Evolutionary conservation across 2,329 filamentous ascomycete species (phyloP).

Genomic region (Bipolaris oryzae): DNA sequence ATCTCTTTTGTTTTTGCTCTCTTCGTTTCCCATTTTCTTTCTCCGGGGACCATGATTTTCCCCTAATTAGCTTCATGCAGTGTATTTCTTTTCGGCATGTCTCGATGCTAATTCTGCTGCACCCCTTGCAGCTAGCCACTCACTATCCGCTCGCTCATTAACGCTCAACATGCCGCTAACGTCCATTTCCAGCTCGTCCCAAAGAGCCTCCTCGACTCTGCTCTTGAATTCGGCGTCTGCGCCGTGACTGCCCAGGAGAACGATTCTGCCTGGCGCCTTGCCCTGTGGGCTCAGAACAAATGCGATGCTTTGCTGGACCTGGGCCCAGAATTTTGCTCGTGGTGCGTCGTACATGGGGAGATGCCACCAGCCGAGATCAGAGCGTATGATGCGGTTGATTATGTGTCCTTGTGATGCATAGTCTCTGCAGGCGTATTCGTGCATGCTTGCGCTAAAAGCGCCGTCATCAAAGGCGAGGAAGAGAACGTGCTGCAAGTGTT

Average conservation of each 20-base stretch:
- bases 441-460: constrained; percentile 31
- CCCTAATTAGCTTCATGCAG: neutral
- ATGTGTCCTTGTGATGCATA: constrained; percentile 12
- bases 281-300: constrained; percentile 16
- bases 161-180: constrained; percentile 21
- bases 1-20: neutral
- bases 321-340: constrained; percentile 33
- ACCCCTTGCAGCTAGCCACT: constrained; percentile 30
- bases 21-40: too few relatives aligned
- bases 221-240: constrained; percentile 28
- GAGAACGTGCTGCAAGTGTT: constrained; percentile 21
- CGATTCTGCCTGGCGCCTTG: constrained; percentile 26
- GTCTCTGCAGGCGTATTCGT: constrained; percentile 13
- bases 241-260: constrained; percentile 33
- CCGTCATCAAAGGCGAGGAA: constrained; percentile 36
- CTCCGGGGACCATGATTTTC: neutral
- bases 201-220: constrained; percentile 28
- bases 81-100: constrained; percentile 1
- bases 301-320: constrained; percentile 29
- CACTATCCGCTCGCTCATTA: constrained; percentile 12
- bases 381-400: constrained; percentile 14
- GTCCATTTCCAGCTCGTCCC: constrained; percentile 29
- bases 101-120: constrained; percentile 31
- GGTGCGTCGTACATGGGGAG: constrained; percentile 26
- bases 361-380: constrained; percentile 35